A percentile compares a stretch with the other conserved stretches of the same genome.
Conservation (phyloP, 2,329 filamentous ascomycete genomes). For the Calonectria honghensis region DNA sequence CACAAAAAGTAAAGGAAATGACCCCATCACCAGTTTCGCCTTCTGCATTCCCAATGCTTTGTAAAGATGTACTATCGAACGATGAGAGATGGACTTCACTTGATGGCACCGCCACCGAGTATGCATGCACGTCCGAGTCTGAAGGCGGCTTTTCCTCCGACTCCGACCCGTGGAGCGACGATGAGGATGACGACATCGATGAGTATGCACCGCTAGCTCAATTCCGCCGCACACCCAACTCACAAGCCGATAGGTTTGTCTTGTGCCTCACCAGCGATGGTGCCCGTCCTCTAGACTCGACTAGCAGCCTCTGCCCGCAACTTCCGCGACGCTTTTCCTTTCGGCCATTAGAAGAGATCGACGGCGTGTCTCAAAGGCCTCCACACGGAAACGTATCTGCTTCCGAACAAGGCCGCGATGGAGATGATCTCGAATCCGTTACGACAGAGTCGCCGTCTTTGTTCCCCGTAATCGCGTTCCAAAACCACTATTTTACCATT, state of each 20-base stretch:
- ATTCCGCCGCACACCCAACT: slow-evolving; percentile 3
- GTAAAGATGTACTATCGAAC: slow-evolving; percentile 25
- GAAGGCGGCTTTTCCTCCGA: slow-evolving; percentile 47
- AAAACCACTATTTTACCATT: slow-evolving; percentile 65
- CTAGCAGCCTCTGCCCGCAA: slow-evolving; percentile 34
- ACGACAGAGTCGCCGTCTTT: background rate
- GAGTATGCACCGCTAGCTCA: slow-evolving; percentile 41
- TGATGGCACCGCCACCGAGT: slow-evolving; percentile 38
- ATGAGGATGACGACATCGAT: slow-evolving; percentile 50
- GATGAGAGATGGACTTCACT: slow-evolving; percentile 26
- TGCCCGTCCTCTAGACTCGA: slow-evolving; percentile 29
- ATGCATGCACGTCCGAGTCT: slow-evolving; percentile 48
- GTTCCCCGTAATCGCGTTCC: slow-evolving; percentile 49
- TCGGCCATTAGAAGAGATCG: slow-evolving; percentile 35
- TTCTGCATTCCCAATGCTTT: slow-evolving; percentile 30
- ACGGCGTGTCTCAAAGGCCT: background rate
- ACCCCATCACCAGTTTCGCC: background rate
- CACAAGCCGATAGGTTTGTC: slow-evolving; percentile 41
- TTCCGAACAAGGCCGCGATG: background rate
- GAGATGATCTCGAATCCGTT: background rate
- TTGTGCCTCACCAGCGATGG: slow-evolving; percentile 42
- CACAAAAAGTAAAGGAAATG: slow-evolving; percentile 6
- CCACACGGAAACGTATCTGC: background rate
- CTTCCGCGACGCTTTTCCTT: slow-evolving; percentile 39
- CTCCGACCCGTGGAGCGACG: slow-evolving; percentile 46